phyloP scores from a whole-genome alignment of 352 stramenopile species.

The Salisapilia sapeloensis region DNA sequence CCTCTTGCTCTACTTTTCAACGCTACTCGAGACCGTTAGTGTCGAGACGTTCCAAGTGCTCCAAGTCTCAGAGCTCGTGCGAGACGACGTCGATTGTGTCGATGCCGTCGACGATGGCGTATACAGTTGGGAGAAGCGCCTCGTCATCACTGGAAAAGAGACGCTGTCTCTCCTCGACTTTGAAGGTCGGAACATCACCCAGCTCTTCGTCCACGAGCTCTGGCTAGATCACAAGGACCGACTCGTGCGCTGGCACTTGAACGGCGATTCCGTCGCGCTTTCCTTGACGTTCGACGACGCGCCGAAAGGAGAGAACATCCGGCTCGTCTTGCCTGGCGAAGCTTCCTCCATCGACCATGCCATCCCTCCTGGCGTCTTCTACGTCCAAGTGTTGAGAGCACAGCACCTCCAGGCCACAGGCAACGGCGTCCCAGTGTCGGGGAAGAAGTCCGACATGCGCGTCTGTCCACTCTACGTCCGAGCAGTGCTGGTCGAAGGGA shows the following conservation, averaged over 20 bases:
- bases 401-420: slow-evolving; percentile 41
- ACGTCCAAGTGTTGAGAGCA: slow-evolving; percentile 61
- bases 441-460: neutral
- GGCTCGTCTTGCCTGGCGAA: slow-evolving; percentile 59
- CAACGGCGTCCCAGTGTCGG: neutral
- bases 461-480: slow-evolving; percentile 54
- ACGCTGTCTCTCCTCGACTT: slow-evolving; percentile 55
- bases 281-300: slow-evolving; percentile 65
- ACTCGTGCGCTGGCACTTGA: slow-evolving; percentile 72
- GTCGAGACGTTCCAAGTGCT: slow-evolving; percentile 55
- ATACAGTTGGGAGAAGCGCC: slow-evolving; percentile 38
- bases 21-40: slow-evolving; percentile 48
- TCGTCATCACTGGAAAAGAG: slow-evolving; percentile 72
- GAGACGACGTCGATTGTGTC: slow-evolving; percentile 43
- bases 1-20: slow-evolving; percentile 68
- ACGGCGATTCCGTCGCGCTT: slow-evolving; percentile 60
- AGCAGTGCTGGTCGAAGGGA: slow-evolving; percentile 61
- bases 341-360: slow-evolving; percentile 50
- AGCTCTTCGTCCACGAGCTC: slow-evolving; percentile 73
- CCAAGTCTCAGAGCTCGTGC: slow-evolving; percentile 61
- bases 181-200: slow-evolving; percentile 40
- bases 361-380: slow-evolving; percentile 61
- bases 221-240: slow-evolving; percentile 76
- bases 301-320: slow-evolving; percentile 49
- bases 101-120: slow-evolving; percentile 23